Percentiles rank a stretch among this genome's conserved stretches.
Conservation (phyloP, 1,284 basidiomycete genomes). For the Ustilago esculenta region DNA sequence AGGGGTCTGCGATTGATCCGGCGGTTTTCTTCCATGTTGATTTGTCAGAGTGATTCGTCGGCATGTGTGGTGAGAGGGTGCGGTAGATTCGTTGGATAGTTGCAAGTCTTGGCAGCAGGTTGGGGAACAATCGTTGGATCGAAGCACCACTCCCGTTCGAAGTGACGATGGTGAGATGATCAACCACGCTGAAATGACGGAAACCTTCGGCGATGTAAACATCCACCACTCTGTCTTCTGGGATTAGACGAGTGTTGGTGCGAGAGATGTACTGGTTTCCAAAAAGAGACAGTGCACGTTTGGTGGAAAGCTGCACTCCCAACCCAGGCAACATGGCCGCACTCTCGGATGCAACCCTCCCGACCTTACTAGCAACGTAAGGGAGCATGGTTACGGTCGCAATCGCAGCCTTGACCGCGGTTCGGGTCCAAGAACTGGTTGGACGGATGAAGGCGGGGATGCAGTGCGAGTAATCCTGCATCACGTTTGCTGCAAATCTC, state of each 20-base stretch:
- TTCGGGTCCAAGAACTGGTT: not conserved
- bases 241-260: slow-evolving; percentile 22
- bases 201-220: slow-evolving; percentile 53
- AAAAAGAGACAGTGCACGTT: slow-evolving; percentile 25
- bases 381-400: slow-evolving; percentile 9
- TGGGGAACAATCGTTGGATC: slow-evolving; percentile 17
- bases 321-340: slow-evolving; percentile 44
- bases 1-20: slow-evolving; percentile 29
- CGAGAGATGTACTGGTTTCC: not conserved
- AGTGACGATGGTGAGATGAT: slow-evolving; percentile 49
- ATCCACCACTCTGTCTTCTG: slow-evolving; percentile 57
- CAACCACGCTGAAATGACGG: slow-evolving; percentile 47
- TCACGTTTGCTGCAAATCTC: slow-evolving; percentile 5
- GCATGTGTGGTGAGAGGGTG: slow-evolving; percentile 21
- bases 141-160: slow-evolving; percentile 1
- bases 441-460: slow-evolving; percentile 17
- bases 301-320: slow-evolving; percentile 54
- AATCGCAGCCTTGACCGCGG: not conserved
- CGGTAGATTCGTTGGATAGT: slow-evolving; percentile 40
- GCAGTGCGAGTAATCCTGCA: slow-evolving; percentile 15
- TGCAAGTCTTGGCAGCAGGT: slow-evolving; percentile 40
- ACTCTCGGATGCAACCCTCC: slow-evolving; percentile 34
- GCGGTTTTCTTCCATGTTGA: too few species aligned
- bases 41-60: not conserved
- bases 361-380: slow-evolving; percentile 15